Evolutionary conservation across 2,329 filamentous ascomycete species (phyloP).

Genomic region (Talaromyces piceae): DNA sequence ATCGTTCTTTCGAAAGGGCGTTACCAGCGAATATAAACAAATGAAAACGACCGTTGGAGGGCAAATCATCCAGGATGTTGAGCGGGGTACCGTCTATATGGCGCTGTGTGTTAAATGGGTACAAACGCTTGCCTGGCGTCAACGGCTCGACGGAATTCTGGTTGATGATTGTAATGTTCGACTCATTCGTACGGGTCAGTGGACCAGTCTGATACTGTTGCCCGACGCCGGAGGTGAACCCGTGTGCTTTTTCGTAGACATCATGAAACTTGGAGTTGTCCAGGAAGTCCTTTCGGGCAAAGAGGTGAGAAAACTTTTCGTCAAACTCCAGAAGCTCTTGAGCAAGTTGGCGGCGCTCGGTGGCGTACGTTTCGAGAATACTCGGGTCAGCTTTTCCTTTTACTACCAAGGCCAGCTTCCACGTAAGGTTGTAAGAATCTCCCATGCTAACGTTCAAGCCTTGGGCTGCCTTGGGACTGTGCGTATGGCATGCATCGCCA

Average conservation of each 20-base stretch:
- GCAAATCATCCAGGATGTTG: slow-evolving; percentile 1
- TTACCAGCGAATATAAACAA: slow-evolving; percentile 1
- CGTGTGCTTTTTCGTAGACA: neutral
- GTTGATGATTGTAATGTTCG: neutral
- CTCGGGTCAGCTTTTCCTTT: slow-evolving; percentile 25
- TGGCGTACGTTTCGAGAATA: slow-evolving; percentile 23
- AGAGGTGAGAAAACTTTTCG: neutral
- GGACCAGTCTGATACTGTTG: neutral
- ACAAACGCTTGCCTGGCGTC: slow-evolving; percentile 1
- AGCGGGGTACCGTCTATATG: slow-evolving; percentile 1
- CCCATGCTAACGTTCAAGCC: slow-evolving; percentile 38
- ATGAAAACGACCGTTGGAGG: slow-evolving; percentile 3
- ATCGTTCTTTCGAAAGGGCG: neutral
- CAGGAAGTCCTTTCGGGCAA: neutral
- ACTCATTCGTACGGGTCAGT: neutral
- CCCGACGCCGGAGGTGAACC: neutral
- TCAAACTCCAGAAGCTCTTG: neutral
- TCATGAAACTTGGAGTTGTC: neutral
- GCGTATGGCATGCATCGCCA: slow-evolving; percentile 13
- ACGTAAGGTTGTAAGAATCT: slow-evolving; percentile 50
- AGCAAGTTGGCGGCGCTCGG: neutral
- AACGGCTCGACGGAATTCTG: neutral
- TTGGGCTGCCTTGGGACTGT: slow-evolving; percentile 13
- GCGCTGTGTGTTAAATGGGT: neutral
- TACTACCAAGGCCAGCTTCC: slow-evolving; percentile 46